Evolutionary conservation across 768 basidiomycete genomes (phyloP), one percentile per base, ranked within the genome.

Genomic region (Tricholoma flavovirens): DNA sequence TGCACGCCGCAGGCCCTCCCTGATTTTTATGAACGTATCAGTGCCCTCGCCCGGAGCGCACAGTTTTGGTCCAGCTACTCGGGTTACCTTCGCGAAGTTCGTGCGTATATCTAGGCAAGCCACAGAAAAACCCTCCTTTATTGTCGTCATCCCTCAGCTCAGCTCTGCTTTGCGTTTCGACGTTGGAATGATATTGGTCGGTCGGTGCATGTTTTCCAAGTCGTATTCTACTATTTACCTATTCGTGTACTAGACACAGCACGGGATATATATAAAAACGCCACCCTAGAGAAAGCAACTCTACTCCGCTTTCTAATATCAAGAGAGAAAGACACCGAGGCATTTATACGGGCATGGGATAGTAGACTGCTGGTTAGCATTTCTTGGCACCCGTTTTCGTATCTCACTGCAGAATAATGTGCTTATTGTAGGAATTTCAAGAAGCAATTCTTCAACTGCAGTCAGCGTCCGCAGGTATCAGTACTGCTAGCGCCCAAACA

Each of bases 21-120:
- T 35, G 19, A 38, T 30, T 29, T 14, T 52, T 24, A 43, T 12
- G 53, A 42, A 12, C 30, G 17, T 19, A 35, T 12, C 60, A 90
- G 88, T 54, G 86, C 89, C 11, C 69, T 91, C 9, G 83, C 88
- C 14, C 75, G 88, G 49, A 90, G 89, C 64, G 82, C 88, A 7
- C 89, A 91, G 63, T 86, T 84, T 63, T 91, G 89, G 89, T 89
- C 89, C 3, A 89, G 87, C 55, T 90, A 90, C 68, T 91, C 89
- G 2, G 89, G 89, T 0, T 90, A 91, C 69, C 75, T 91, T 51
- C 81, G 88, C 43, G 88, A 90, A 75, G 77, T 88, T 55, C 81
- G 88, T 87, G 65, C 67, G 87, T 82, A 42, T 45, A 24, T 49
- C 51, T n/a, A 36, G n/a, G n/a, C n/a, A n/a, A n/a, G 52, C 51